Conservation (phyloP, 768 basidiomycete species). For the Tricholoma matsutake region DNA sequence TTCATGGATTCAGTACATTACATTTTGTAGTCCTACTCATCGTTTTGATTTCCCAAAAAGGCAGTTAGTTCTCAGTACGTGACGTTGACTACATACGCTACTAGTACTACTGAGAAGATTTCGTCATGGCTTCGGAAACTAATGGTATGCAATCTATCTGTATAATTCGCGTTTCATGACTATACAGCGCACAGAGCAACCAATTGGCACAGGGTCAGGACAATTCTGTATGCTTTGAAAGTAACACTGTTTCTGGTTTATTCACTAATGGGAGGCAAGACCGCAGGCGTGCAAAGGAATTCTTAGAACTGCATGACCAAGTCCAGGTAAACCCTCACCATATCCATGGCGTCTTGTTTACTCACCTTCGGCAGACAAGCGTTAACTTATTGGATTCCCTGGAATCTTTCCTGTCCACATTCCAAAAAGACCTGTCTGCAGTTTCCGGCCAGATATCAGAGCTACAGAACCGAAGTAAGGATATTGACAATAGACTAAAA, state of each 20-base stretch:
- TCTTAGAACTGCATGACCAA: conserved; percentile 87
- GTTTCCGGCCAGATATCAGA: conserved; percentile 97
- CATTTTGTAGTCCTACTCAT: not conserved
- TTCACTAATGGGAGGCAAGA: conserved; percentile 20
- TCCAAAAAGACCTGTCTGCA: conserved; percentile 89
- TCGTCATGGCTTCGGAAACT: not conserved
- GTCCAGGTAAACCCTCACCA: conserved; percentile 55
- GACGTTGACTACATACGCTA: too few relatives aligned
- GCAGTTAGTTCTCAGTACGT: not conserved
- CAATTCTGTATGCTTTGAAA: conserved; percentile 33
- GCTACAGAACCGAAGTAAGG: conserved; percentile 84
- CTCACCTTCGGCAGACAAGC: conserved; percentile 60
- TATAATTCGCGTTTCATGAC: not conserved
- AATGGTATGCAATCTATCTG: not conserved
- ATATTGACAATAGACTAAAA: conserved; percentile 84
- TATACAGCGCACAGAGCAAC: not conserved
- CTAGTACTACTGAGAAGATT: not conserved
- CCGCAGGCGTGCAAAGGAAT: conserved; percentile 52
- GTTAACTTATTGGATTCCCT: conserved; percentile 82
- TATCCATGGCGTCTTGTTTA: not conserved
- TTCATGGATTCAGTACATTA: not conserved
- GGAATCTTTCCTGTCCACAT: conserved; percentile 89
- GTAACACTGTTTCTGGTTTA: not conserved
- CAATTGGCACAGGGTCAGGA: conserved; percentile 5
- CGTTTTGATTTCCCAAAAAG: not conserved